Conservation (phyloP, 2,329 filamentous ascomycete species). For the Raffaelea albimanens region DNA sequence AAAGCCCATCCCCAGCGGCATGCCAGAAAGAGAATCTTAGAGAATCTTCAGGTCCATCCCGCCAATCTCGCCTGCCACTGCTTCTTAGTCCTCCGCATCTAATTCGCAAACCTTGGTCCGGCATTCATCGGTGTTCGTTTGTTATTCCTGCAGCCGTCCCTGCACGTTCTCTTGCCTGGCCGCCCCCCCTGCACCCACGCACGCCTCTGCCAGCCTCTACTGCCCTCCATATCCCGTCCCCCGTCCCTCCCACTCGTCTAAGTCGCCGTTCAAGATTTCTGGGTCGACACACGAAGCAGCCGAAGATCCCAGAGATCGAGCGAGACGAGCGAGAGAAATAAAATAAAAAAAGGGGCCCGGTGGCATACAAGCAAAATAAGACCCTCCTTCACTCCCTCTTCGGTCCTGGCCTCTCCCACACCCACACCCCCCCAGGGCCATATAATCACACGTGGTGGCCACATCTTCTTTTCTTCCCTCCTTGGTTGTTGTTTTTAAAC, state of each 20-base stretch:
- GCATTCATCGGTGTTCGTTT: neutral
- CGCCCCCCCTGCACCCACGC: too few species aligned
- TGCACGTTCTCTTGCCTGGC: too few species aligned
- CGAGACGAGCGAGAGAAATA: neutral
- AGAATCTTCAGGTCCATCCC: neutral
- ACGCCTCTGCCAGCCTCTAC: too few species aligned
- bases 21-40: neutral
- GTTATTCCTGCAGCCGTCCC: too few species aligned
- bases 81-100: neutral
- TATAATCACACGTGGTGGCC: neutral
- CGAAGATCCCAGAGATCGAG: neutral
- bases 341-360: neutral
- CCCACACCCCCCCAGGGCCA: too few species aligned
- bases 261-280: neutral
- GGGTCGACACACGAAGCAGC: neutral
- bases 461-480: neutral
- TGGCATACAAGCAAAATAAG: conserved; percentile 1
- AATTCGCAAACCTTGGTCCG: neutral
- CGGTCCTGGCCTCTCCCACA: too few species aligned
- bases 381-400: neutral
- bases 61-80: neutral
- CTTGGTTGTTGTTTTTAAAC: too few species aligned
- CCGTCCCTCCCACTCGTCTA: neutral
- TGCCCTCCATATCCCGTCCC: neutral
- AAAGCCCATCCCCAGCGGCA: too few species aligned